Evolutionary conservation across 2,329 filamentous ascomycete species (phyloP), one percentile per base, ranked within the genome.

Genomic region (Lecanosticta acicola): DNA sequence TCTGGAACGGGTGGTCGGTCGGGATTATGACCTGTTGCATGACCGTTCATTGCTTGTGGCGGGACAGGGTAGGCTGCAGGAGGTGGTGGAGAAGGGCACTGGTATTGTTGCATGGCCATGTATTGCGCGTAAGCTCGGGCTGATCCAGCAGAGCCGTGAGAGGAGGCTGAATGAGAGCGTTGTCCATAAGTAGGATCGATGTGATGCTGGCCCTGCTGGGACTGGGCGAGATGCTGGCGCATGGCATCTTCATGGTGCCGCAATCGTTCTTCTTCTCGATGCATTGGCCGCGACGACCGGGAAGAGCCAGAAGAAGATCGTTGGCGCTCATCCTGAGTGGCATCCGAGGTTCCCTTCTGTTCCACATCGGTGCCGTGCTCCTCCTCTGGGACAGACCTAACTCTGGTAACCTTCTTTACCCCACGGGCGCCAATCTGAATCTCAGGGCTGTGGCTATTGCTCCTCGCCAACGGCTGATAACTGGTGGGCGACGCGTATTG

Each of bases 21-120:
- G 24, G 24, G 24, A 29, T n/a, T n/a, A n/a, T n/a, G n/a, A n/a
- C n/a, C n/a, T 7, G 49, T 32, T 26, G 49, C 37, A 18, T 58
- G 45, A 14, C 48, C 43, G 24, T 55, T 50, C 18, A 46, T 44
- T 2, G 39, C 18, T 26, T 45, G 52, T 7, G 46, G 34, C 7
- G 50, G 53, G 8, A 41, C 35, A 13, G 49, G 43, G 33, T 49
- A 51, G 5, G 36, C 38, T 34, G 37, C 29, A 32, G 46, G 24
- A 9, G 39, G 35, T 14, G 55, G 55, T 20, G 51, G 46, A 4
- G 57, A 46, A 13, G 53, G 50, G 39, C 53, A 52, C 26, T 56
- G 55, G 39, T 60, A 62, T 33, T 62, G 60, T 37, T 60, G 60
- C 50, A 55, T 51, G 10, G 45, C 47, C 50, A 50, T 52, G 35